These are phyloP conservation scores for Osmanthus fragrans DNA, from an alignment of 257 asterid species.

Conservation along the genomic window DNA sequence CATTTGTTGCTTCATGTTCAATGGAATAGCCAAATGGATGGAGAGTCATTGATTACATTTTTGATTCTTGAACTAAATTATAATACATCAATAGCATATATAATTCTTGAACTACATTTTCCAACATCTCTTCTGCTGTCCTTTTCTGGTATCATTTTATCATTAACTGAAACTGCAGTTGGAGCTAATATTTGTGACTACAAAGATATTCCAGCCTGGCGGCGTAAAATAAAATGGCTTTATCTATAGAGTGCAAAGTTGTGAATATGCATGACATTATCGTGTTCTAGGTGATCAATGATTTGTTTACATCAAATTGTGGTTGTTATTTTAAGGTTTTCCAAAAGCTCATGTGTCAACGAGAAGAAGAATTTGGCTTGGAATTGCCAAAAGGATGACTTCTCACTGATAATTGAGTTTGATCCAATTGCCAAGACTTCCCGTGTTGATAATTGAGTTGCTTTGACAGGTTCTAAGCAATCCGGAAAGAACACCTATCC, in stretches of 20 bases:
- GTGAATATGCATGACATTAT: conserved; percentile 1
- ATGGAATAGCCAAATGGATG: neutral
- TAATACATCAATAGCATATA: neutral
- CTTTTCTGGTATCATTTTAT: neutral
- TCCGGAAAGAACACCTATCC: conserved; percentile 92
- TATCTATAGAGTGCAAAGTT: neutral
- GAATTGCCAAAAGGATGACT: conserved; percentile 13
- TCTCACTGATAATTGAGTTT: conserved; percentile 6
- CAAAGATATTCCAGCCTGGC: neutral
- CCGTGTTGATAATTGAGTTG: conserved; percentile 17
- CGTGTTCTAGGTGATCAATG: neutral
- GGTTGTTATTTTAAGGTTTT: neutral
- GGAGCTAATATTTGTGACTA: neutral
- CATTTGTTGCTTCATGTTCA: neutral
- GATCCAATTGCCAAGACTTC: conserved; percentile 10
- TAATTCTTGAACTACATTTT: neutral
- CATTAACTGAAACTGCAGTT: neutral
- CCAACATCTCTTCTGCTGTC: neutral
- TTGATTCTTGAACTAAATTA: neutral
- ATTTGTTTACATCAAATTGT: neutral
- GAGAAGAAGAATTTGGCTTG: conserved; percentile 1
- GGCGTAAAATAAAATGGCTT: neutral
- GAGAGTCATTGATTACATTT: neutral
- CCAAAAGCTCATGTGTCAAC: neutral
- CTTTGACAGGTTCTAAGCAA: conserved; percentile 79